Evolutionary conservation across 2,329 filamentous ascomycete genomes (phyloP).

Genomic region (Cryoendolithus antarcticus): DNA sequence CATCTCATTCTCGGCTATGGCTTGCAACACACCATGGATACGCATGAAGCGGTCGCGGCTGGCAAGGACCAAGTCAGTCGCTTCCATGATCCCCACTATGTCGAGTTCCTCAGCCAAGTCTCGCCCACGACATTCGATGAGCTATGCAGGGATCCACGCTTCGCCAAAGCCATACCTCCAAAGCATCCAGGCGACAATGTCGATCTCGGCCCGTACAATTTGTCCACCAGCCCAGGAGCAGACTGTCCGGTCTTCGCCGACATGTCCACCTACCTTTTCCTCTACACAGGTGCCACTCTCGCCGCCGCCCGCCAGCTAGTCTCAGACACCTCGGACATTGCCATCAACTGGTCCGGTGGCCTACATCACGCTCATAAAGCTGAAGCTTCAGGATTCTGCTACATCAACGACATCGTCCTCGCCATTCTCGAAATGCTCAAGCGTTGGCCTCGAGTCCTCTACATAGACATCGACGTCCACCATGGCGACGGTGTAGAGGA

Average conservation of each 20-base stretch:
- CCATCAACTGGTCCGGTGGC: slow-evolving; percentile 94
- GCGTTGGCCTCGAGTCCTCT: slow-evolving; percentile 68
- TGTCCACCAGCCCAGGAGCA: slow-evolving; percentile 47
- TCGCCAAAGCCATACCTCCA: slow-evolving; percentile 28
- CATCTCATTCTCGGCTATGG: slow-evolving; percentile 86
- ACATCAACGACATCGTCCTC: slow-evolving; percentile 94
- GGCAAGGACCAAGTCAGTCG: slow-evolving; percentile 73
- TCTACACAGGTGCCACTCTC: slow-evolving; percentile 78
- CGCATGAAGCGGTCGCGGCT: slow-evolving; percentile 69
- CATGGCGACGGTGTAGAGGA: slow-evolving; percentile 82
- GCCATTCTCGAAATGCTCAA: slow-evolving; percentile 76
- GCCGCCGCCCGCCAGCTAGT: slow-evolving; percentile 82
- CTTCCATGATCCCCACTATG: slow-evolving; percentile 78
- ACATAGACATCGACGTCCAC: slow-evolving; percentile 86
- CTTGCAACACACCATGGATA: slow-evolving; percentile 91
- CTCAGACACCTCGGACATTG: slow-evolving; percentile 78
- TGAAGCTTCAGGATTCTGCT: slow-evolving; percentile 93
- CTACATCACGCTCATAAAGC: slow-evolving; percentile 90
- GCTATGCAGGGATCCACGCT: slow-evolving; percentile 33
- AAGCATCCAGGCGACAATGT: slow-evolving; percentile 29
- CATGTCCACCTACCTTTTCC: slow-evolving; percentile 82
- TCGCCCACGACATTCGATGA: slow-evolving; percentile 29
- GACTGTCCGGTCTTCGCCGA: slow-evolving; percentile 97
- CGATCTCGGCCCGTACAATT: slow-evolving; percentile 53
- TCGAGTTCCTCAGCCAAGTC: slow-evolving; percentile 57